Percentiles rank a stretch among this genome's conserved stretches.
Evolutionary conservation across 805 yeast genomes (phyloP).

Genomic region (Teunomyces atbi): DNA sequence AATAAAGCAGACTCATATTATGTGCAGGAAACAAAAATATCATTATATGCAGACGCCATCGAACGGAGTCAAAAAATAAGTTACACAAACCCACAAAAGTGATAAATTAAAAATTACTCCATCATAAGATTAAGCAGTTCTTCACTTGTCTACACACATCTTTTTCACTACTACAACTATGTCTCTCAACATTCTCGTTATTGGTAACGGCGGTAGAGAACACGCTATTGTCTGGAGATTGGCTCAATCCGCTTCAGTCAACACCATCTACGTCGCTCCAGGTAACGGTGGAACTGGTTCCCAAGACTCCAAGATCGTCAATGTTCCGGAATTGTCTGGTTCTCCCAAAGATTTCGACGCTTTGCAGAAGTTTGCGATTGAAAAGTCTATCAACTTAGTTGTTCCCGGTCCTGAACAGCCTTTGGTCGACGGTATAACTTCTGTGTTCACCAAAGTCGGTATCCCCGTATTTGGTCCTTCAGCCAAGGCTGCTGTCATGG

Average conservation of each 20-base stretch:
- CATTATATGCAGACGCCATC: not conserved
- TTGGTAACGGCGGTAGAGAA: slow-evolving; percentile 99
- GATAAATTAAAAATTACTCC: slow-evolving; percentile 3
- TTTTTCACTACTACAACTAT: slow-evolving; percentile 5
- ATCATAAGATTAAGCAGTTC: not conserved
- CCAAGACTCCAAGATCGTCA: slow-evolving; percentile 49
- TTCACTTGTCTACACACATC: not conserved
- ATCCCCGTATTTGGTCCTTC: slow-evolving; percentile 98
- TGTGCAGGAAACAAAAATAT: not conserved
- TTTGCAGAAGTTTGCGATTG: slow-evolving; percentile 72
- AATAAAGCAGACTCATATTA: not conserved
- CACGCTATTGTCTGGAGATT: slow-evolving; percentile 95
- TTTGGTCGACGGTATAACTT: slow-evolving; percentile 86
- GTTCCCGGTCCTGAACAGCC: slow-evolving; percentile 99
- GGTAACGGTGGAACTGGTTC: slow-evolving; percentile 89
- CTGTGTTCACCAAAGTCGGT: slow-evolving; percentile 74
- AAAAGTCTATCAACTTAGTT: slow-evolving; percentile 66
- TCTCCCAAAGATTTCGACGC: slow-evolving; percentile 64
- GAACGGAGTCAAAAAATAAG: slow-evolving; percentile 1
- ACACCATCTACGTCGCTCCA: slow-evolving; percentile 84
- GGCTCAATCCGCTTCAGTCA: slow-evolving; percentile 70
- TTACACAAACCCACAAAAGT: slow-evolving; percentile 3
- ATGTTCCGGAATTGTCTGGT: slow-evolving; percentile 64
- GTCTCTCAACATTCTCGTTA: slow-evolving; percentile 62
- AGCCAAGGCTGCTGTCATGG: slow-evolving; percentile 86